These are phyloP conservation scores for Ilex asprella DNA, from an alignment of 257 asterid species.

Conservation along the genomic window DNA sequence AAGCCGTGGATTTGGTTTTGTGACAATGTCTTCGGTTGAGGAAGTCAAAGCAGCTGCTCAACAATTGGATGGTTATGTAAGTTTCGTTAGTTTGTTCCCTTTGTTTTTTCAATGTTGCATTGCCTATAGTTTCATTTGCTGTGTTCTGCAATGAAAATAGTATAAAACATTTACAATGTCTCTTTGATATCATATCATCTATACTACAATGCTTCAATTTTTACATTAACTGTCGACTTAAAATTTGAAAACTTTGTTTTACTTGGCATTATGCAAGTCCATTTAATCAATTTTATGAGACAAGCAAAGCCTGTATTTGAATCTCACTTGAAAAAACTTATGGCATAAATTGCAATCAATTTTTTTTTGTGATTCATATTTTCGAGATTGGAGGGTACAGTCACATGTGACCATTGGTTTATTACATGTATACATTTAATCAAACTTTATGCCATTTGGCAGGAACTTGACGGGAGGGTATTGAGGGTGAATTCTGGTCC, in stretches of 20 bases:
- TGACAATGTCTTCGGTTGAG: conserved; percentile 69
- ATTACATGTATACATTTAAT: neutral
- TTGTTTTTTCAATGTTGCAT: neutral
- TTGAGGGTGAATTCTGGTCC: conserved; percentile 85
- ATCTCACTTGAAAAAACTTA: neutral
- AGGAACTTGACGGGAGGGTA: conserved; percentile 79
- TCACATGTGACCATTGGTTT: neutral
- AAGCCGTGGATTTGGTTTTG: conserved; percentile 91
- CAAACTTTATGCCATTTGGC: conserved; percentile 10
- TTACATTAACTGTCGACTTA: neutral
- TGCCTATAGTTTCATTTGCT: neutral
- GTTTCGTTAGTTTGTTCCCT: conserved; percentile 3
- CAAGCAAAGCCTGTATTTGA: neutral
- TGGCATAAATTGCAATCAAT: neutral
- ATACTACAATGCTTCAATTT: neutral
- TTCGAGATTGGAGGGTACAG: neutral
- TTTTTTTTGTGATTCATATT: neutral
- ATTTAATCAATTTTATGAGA: neutral
- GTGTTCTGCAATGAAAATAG: neutral
- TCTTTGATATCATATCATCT: neutral
- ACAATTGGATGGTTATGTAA: conserved; percentile 80
- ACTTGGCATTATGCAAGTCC: neutral
- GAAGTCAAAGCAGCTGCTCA: conserved; percentile 76
- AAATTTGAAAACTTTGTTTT: neutral
- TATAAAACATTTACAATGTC: too few species aligned